Percentiles rank a stretch among this genome's conserved stretches.
These are phyloP conservation scores for Noccaea bulbosa DNA, from an alignment of 345 rosid species.

Conservation along the genomic window DNA sequence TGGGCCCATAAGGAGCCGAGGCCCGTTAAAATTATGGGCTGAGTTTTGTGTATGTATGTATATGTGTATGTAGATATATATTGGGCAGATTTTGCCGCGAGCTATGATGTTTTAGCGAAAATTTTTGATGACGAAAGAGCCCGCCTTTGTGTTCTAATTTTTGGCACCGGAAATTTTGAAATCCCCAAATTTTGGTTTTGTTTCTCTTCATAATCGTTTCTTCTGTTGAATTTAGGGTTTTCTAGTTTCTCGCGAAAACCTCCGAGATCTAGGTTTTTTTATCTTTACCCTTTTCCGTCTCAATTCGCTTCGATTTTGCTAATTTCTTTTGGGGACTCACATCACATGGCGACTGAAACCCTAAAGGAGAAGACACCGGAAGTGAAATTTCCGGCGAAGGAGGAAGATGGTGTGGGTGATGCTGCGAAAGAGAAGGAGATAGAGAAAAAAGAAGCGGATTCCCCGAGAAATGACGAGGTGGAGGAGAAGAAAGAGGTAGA, in stretches of 20 bases:
- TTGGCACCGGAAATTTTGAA: slow-evolving; percentile 38
- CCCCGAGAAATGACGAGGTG: slow-evolving; percentile 14
- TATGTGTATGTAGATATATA: slow-evolving; percentile 30
- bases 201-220: slow-evolving; percentile 26
- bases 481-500: slow-evolving; percentile 33
- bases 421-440: slow-evolving; percentile 19
- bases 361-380: slow-evolving; percentile 61
- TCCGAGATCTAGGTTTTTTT: slow-evolving; percentile 35
- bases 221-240: slow-evolving; percentile 35
- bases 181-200: slow-evolving; percentile 24
- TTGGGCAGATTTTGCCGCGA: slow-evolving; percentile 41
- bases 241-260: slow-evolving; percentile 17
- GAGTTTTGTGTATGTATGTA: neutral
- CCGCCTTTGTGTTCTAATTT: slow-evolving; percentile 40
- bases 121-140: slow-evolving; percentile 14
- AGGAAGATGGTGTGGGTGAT: slow-evolving; percentile 24
- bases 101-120: slow-evolving; percentile 29
- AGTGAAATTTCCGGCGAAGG: slow-evolving; percentile 48
- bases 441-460: slow-evolving; percentile 28
- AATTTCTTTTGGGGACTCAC: slow-evolving; percentile 9
- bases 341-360: slow-evolving; percentile 71
- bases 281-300: neutral
- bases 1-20: neutral
- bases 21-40: slow-evolving; percentile 19
- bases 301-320: slow-evolving; percentile 13